A percentile compares a stretch with the other conserved stretches of the same genome.
phyloP scores from a whole-genome alignment of 2,329 filamentous ascomycete genomes.

The Pseudocercospora vitis region DNA sequence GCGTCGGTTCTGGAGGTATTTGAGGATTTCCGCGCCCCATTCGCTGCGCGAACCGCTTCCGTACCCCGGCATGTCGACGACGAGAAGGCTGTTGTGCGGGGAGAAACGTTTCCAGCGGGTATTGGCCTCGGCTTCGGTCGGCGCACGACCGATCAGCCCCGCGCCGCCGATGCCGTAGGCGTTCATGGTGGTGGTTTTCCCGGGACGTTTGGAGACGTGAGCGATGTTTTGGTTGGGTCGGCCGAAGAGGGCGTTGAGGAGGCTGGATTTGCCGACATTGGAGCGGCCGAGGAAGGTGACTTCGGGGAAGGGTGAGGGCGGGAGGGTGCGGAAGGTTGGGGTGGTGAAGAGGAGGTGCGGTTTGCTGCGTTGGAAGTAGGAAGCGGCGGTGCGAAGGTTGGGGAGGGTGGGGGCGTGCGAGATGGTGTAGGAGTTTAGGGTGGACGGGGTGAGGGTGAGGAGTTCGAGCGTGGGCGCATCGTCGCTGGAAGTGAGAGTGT shows the following conservation, averaged over 20 bases:
- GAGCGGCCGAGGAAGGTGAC: conserved; percentile 67
- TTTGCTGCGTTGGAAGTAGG: conserved; percentile 50
- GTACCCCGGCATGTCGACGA: conserved; percentile 73
- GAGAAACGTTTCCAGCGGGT: conserved; percentile 37
- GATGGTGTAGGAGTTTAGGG: conserved; percentile 38
- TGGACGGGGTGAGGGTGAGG: conserved; percentile 33
- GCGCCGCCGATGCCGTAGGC: conserved; percentile 59
- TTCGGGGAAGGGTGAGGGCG: conserved; percentile 56
- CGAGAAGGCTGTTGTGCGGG: conserved; percentile 49
- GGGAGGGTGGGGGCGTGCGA: conserved; percentile 35
- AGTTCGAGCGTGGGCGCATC: conserved; percentile 19
- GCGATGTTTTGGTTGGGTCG: conserved; percentile 46
- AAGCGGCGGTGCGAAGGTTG: conserved; percentile 44
- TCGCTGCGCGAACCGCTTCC: conserved; percentile 60
- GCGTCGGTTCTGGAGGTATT: conserved; percentile 62
- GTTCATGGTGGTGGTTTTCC: conserved; percentile 65
- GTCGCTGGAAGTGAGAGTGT: conserved; percentile 7
- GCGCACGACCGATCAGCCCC: conserved; percentile 19
- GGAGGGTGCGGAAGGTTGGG: conserved; percentile 60
- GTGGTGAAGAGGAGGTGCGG: conserved; percentile 61
- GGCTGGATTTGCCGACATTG: conserved; percentile 68
- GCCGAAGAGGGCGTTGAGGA: conserved; percentile 64
- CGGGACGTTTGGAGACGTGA: conserved; percentile 59
- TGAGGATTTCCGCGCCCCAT: conserved; percentile 68
- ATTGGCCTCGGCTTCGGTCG: conserved; percentile 27